A percentile compares a stretch with the other conserved stretches of the same genome.
phyloP scores from a whole-genome alignment of 306 rosid genomes.

The Adenanthera pavonina region DNA sequence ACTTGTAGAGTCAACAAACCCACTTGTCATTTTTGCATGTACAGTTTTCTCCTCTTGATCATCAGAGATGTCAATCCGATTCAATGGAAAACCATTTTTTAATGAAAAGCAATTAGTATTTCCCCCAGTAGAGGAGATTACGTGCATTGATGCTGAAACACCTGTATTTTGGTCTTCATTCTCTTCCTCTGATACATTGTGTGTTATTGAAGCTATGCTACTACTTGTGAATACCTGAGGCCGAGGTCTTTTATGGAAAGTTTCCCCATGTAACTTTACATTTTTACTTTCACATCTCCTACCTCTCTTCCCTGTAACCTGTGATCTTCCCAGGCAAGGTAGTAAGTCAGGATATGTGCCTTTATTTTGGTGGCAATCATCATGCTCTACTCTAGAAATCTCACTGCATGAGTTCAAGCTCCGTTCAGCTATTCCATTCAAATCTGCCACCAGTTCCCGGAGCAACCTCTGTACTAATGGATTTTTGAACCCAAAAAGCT shows the following conservation, averaged over 20 bases:
- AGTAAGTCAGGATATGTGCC: conserved; percentile 50
- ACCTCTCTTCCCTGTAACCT: conserved; percentile 66
- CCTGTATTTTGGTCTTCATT: conserved; percentile 34
- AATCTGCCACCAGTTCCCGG: conserved; percentile 69
- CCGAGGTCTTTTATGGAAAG: conserved; percentile 37
- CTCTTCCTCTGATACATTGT: conserved; percentile 40
- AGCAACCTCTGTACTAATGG: conserved; percentile 77
- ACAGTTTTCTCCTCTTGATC: conserved; percentile 41
- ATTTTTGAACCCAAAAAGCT: conserved; percentile 94
- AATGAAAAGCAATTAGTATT: conserved; percentile 45
- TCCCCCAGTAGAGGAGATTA: conserved; percentile 38
- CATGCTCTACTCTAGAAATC: conserved; percentile 44
- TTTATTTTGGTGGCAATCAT: conserved; percentile 39
- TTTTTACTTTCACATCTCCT: conserved; percentile 45
- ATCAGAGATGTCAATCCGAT: conserved; percentile 40
- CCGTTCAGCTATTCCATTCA: conserved; percentile 60
- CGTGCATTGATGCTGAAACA: conserved; percentile 30
- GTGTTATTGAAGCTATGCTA: conserved; percentile 41
- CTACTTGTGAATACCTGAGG: conserved; percentile 46
- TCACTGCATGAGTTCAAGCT: conserved; percentile 44
- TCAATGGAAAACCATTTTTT: conserved; percentile 42
- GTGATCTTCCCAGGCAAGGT: conserved; percentile 41
- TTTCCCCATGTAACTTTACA: conserved; percentile 38
- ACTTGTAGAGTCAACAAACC: conserved; percentile 38
- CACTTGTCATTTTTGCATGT: conserved; percentile 38